phyloP scores from a whole-genome alignment of 208 protist species.

The Herpetomonas muscarum region DNA sequence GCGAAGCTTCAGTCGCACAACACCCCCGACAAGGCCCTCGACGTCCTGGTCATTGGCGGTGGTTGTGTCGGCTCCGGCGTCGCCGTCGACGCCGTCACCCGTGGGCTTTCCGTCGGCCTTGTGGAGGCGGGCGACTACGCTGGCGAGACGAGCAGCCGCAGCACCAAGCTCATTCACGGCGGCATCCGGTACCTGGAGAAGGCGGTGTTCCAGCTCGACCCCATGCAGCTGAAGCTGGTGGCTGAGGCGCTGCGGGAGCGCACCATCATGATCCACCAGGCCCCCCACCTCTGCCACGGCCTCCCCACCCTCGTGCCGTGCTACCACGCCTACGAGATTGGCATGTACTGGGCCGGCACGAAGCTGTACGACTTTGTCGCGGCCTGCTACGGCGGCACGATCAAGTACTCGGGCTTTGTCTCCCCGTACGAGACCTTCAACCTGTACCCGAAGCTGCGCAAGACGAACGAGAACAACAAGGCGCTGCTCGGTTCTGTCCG shows the following conservation, averaged over 20 bases:
- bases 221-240: constrained; percentile 87
- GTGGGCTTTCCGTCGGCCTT: constrained; percentile 90
- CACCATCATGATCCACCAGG: constrained; percentile 91
- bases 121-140: constrained; percentile 96
- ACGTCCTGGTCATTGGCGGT: constrained; percentile 95
- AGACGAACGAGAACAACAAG: constrained; percentile 43
- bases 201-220: constrained; percentile 79
- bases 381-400: constrained; percentile 62
- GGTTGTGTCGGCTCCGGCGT: constrained; percentile 92
- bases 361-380: constrained; percentile 91
- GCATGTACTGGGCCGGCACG: constrained; percentile 78
- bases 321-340: constrained; percentile 83
- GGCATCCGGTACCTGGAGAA: constrained; percentile 96
- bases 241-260: constrained; percentile 91
- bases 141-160: constrained; percentile 92
- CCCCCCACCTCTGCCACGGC: constrained; percentile 89
- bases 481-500: constrained; percentile 86
- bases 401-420: constrained; percentile 84
- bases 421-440: constrained; percentile 71
- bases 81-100: constrained; percentile 91
- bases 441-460: constrained; percentile 67
- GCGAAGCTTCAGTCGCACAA: constrained; percentile 34
- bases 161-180: constrained; percentile 97
- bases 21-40: constrained; percentile 65
- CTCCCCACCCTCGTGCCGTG: constrained; percentile 93